Conservation (phyloP, 2,329 filamentous ascomycete genomes). For the Cladophialophora chaetospira region DNA sequence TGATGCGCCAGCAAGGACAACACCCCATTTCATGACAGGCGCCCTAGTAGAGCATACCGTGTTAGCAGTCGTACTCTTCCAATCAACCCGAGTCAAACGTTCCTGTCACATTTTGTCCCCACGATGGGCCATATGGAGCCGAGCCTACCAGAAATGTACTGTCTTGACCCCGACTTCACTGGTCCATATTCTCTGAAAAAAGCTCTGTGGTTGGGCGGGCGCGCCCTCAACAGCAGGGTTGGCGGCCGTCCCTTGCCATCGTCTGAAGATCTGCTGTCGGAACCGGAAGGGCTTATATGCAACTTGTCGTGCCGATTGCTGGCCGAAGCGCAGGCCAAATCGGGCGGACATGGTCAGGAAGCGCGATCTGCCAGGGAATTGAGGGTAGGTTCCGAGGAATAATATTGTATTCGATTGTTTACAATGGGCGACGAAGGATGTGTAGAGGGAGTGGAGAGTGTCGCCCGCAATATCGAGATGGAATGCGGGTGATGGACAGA, state of each 20-base stretch:
- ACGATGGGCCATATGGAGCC: too few relatives aligned
- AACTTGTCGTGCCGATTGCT: constrained; percentile 53
- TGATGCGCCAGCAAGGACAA: constrained; percentile 88
- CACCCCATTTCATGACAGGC: constrained; percentile 94
- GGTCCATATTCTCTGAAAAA: constrained; percentile 78
- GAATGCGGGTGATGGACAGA: neutral
- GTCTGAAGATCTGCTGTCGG: constrained; percentile 55
- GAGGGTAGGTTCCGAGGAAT: neutral
- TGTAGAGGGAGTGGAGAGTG: constrained; percentile 22
- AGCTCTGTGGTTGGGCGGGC: constrained; percentile 46
- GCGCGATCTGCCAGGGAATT: neutral
- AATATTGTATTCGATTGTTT: too few relatives aligned
- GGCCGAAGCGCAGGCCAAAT: constrained; percentile 60
- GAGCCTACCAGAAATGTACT: constrained; percentile 91
- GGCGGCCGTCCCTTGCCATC: constrained; percentile 71
- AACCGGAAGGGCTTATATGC: constrained; percentile 50
- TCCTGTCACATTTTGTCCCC: too few relatives aligned
- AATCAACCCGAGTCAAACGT: too few relatives aligned
- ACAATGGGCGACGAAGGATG: constrained; percentile 9
- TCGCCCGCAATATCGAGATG: neutral
- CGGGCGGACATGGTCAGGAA: constrained; percentile 55
- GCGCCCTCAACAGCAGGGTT: constrained; percentile 46
- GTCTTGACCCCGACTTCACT: constrained; percentile 84
- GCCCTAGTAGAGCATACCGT: constrained; percentile 60
- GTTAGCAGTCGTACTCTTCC: constrained; percentile 7